A percentile compares a stretch with the other conserved stretches of the same genome.
Conservation (phyloP, 2,329 filamentous ascomycete species). For the Diplodia mutila region DNA sequence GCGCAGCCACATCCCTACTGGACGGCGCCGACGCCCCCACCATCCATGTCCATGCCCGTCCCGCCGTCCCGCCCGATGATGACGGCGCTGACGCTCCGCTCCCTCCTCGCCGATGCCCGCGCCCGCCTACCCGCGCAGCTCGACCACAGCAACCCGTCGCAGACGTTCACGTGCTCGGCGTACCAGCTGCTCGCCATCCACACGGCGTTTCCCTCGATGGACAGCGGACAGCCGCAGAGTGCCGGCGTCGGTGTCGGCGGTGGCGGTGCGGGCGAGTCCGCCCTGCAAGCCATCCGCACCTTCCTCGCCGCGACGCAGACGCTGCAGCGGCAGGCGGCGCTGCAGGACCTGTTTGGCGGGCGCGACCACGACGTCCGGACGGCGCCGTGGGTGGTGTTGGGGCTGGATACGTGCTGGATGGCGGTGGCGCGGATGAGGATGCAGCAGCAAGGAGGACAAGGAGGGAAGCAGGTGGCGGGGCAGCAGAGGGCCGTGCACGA, state of each 20-base stretch:
- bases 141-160: slow-evolving; percentile 2
- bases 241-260: not conserved
- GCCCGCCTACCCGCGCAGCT: not conserved
- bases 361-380: not conserved
- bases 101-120: not conserved
- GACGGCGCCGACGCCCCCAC: not conserved
- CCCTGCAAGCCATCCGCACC: not conserved
- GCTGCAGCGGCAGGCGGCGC: not conserved
- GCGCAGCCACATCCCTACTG: not conserved
- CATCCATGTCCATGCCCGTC: not conserved
- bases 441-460: no score
- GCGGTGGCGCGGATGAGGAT: not conserved
- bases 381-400: not conserved
- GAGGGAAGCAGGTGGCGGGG: no score
- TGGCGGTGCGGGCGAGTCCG: not conserved
- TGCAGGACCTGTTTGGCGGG: not conserved
- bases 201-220: not conserved
- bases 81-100: not conserved
- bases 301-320: slow-evolving; percentile 1
- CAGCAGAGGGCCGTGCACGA: not conserved
- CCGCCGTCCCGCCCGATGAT: not conserved
- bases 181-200: not conserved
- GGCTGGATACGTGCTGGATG: not conserved
- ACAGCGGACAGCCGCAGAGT: not conserved
- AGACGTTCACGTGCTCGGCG: not conserved